These are phyloP conservation scores for Sclerotinia nivalis DNA, from an alignment of 2,329 filamentous ascomycete genomes.

Conservation along the genomic window DNA sequence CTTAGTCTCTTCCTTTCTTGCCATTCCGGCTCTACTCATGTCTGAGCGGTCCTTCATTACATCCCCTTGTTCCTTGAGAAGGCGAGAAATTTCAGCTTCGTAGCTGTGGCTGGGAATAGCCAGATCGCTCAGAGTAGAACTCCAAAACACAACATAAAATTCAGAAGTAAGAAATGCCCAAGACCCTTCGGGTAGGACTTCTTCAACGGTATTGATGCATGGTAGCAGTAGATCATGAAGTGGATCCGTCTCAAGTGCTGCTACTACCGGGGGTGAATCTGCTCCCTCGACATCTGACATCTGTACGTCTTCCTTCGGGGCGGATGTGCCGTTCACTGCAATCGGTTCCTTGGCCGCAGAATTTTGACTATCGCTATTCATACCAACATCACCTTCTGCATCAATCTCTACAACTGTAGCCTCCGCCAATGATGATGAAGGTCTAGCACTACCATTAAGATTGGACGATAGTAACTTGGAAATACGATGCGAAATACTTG, in stretches of 20 bases:
- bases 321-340: slow-evolving; percentile 27
- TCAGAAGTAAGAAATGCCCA: slow-evolving; percentile 73
- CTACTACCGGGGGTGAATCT: slow-evolving; percentile 41
- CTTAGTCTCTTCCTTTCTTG: slow-evolving; percentile 69
- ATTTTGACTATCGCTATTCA: slow-evolving; percentile 33
- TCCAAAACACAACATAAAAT: slow-evolving; percentile 92
- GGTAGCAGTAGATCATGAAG: slow-evolving; percentile 72
- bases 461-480: slow-evolving; percentile 31
- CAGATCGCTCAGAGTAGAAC: slow-evolving; percentile 79
- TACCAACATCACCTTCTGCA: slow-evolving; percentile 56
- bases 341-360: background rate
- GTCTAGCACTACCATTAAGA: slow-evolving; percentile 33
- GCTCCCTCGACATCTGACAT: slow-evolving; percentile 44
- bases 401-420: slow-evolving; percentile 42
- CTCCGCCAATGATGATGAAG: slow-evolving; percentile 19
- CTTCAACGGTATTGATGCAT: slow-evolving; percentile 68
- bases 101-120: slow-evolving; percentile 77
- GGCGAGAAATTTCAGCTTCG: slow-evolving; percentile 68
- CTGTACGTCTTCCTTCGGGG: slow-evolving; percentile 42
- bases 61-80: slow-evolving; percentile 66
- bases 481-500: slow-evolving; percentile 70
- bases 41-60: slow-evolving; percentile 73
- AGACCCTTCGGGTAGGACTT: slow-evolving; percentile 59
- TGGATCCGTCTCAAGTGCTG: slow-evolving; percentile 45
- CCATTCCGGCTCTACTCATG: slow-evolving; percentile 64